phyloP scores from a whole-genome alignment of 2,329 filamentous ascomycete genomes.

The Penicillium expansum region DNA sequence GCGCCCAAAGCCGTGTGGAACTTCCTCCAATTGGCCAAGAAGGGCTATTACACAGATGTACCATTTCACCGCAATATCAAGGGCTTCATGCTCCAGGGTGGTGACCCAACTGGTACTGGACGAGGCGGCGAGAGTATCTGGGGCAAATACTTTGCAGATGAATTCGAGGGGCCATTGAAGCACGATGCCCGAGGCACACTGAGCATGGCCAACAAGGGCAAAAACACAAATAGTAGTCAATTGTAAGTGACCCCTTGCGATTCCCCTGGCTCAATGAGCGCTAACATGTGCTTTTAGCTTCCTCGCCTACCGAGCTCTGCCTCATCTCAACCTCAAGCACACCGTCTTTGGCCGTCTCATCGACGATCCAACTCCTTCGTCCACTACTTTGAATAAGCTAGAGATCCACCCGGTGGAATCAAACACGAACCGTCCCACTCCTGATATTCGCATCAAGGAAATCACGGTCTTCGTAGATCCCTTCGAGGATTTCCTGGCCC shows the following conservation, averaged over 20 bases:
- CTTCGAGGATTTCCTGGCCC: constrained; percentile 86
- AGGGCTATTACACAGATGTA: constrained; percentile 83
- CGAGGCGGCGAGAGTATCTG: constrained; percentile 87
- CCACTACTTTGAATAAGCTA: constrained; percentile 62
- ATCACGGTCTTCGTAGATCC: constrained; percentile 88
- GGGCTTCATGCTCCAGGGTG: constrained; percentile 97
- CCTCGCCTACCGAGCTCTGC: constrained; percentile 79
- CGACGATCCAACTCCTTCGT: constrained; percentile 56
- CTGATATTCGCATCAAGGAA: constrained; percentile 77
- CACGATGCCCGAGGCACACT: constrained; percentile 77
- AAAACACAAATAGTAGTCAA: constrained; percentile 93
- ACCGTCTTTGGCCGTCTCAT: constrained; percentile 92
- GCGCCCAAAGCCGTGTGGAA: constrained; percentile 97
- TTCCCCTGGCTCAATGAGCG: background rate
- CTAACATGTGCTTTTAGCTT: constrained; percentile 52
- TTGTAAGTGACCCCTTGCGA: constrained; percentile 50
- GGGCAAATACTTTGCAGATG: constrained; percentile 92
- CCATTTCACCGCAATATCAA: constrained; percentile 90
- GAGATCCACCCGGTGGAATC: constrained; percentile 74
- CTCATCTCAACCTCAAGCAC: constrained; percentile 90
- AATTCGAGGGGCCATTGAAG: constrained; percentile 84
- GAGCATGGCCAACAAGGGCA: constrained; percentile 98
- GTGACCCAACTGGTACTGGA: constrained; percentile 89
- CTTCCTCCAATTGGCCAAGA: constrained; percentile 82
- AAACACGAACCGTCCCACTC: constrained; percentile 68